Evolutionary conservation across 2,329 filamentous ascomycete genomes (phyloP), one percentile per base, ranked within the genome.

Genomic region (Madurella fahalii): DNA sequence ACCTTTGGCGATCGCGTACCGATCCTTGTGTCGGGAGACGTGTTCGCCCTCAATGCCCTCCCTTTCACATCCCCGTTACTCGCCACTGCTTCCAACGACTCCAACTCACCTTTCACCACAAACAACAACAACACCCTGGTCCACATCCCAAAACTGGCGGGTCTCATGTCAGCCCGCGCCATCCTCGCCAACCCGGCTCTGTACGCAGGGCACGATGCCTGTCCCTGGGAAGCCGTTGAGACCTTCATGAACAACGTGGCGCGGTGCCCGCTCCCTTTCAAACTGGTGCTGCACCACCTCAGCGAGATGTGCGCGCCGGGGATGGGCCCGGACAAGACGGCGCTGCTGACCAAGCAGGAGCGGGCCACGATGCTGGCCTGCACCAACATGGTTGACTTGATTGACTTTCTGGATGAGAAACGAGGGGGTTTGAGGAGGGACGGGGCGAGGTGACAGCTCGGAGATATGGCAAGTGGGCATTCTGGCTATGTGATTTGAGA

Each of bases 141-240:
- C 45, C 31, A 66, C 31, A 71, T 75, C 40, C 80, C 76, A 5
- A 72, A 77, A 34, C 74, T 85, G 8, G 70, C 79, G 1, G 83
- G 86, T 37, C 79, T 89, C 52, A 89, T 89, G 86, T 83, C 85
- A 17, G 86, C 86, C 8, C 78, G 86, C 46, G 85, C 84, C 9
- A 73, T 89, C 2, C 77, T 89, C 41, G 74, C 82, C 61, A 88
- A 89, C 68, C 86, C 86, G 1, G 82, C 83, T 3, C 69, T 89
- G 47, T 89, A 85, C 68, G 77, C 81, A 0, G 78, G 82, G 44
- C 64, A 78, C 62, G 68, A 77, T 4, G 69, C 74, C 18, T 86
- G 84, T 58, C 79, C 84, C 2, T 84, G 81, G 79, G 77, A 81
- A 46, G 83, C 81, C 1, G 77, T 88, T 20, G 81, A 84, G 64